Conservation (phyloP, 768 basidiomycete species). For the Cystoderma amianthinum region DNA sequence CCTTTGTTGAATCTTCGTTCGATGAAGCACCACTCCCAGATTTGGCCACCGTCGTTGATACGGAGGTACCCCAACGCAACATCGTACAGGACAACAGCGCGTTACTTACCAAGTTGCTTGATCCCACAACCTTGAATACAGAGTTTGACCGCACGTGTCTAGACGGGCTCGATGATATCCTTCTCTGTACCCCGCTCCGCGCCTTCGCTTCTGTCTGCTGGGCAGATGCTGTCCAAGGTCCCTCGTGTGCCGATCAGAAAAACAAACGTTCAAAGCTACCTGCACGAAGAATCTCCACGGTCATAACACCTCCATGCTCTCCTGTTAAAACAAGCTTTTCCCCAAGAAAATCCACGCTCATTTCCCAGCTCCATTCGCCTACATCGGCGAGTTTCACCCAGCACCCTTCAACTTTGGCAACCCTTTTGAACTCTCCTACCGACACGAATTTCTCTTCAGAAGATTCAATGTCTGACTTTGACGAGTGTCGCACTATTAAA, state of each 20-base stretch:
- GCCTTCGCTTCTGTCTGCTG: constrained; percentile 31
- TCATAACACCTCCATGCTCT: constrained; percentile 2
- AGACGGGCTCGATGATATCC: constrained; percentile 28
- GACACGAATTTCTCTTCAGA: not conserved
- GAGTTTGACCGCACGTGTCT: constrained; percentile 30
- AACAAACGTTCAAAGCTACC: too few relatives aligned
- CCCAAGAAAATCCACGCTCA: too few relatives aligned
- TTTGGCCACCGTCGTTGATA: too few relatives aligned
- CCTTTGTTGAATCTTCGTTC: not conserved
- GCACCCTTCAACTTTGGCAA: too few relatives aligned
- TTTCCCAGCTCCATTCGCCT: too few relatives aligned
- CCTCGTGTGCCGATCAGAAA: not conserved
- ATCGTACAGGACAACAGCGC: too few relatives aligned
- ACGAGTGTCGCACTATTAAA: not conserved
- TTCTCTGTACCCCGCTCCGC: constrained; percentile 25
- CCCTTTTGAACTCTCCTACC: constrained; percentile 4
- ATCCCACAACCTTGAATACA: constrained; percentile 27
- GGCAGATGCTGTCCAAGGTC: constrained; percentile 15
- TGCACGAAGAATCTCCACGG: not conserved
- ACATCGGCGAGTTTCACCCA: too few relatives aligned
- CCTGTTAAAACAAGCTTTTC: too few relatives aligned
- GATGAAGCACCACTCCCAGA: not conserved
- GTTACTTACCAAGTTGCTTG: too few relatives aligned
- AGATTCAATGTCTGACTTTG: not conserved
- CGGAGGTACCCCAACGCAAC: too few relatives aligned